Percentiles rank a stretch among this genome's conserved stretches.
Conservation (phyloP, 768 basidiomycete genomes). For the Lentinula sp. region DNA sequence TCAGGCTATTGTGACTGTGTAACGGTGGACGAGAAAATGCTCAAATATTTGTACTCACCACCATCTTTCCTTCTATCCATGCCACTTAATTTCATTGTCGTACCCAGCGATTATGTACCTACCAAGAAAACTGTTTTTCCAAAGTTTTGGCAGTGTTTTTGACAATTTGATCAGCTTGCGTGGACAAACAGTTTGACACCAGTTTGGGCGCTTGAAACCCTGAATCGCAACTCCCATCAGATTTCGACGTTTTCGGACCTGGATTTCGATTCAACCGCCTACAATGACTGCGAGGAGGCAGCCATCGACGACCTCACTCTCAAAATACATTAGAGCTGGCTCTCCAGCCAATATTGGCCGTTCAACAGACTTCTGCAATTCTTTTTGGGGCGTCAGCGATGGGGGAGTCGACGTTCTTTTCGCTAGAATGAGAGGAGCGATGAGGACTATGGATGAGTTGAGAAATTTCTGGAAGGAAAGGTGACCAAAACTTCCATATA, state of each 20-base stretch:
- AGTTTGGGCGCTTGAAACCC: not conserved
- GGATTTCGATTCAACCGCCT: not conserved
- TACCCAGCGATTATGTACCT: too few species aligned
- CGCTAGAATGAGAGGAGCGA: conserved; percentile 81
- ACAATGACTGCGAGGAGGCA: conserved; percentile 67
- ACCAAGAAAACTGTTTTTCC: too few species aligned
- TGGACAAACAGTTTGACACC: not conserved
- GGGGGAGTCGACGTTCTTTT: conserved; percentile 88
- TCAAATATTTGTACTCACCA: too few species aligned
- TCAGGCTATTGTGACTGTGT: too few species aligned
- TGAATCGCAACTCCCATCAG: not conserved
- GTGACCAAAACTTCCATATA: conserved; percentile 34
- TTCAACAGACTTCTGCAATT: conserved; percentile 88
- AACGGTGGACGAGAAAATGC: too few species aligned
- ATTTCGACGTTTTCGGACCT: not conserved
- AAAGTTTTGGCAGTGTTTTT: not conserved
- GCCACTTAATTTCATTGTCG: too few species aligned
- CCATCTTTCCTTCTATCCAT: too few species aligned
- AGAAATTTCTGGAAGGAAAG: conserved; percentile 90
- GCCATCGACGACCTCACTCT: conserved; percentile 76
- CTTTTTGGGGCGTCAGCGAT: conserved; percentile 90
- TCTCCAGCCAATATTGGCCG: conserved; percentile 41
- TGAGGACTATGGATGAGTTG: conserved; percentile 85
- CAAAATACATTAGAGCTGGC: conserved; percentile 55
- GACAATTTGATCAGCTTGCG: not conserved